Percentiles rank a stretch among this genome's conserved stretches.
phyloP scores from a whole-genome alignment of 768 basidiomycete species.

The Kwoniella sp. region DNA sequence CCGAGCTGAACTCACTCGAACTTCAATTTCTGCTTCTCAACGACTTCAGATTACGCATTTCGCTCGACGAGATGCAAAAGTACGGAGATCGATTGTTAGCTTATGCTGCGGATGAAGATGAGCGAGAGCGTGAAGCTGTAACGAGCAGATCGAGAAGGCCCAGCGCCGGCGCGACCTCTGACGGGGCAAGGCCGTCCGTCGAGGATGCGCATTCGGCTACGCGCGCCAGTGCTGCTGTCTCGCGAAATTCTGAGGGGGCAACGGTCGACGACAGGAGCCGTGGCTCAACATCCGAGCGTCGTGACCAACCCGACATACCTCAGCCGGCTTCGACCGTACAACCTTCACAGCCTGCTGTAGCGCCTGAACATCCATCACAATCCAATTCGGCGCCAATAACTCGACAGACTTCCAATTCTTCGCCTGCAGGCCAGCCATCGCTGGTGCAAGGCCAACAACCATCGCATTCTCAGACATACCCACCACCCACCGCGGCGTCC shows the following conservation, averaged over 20 bases:
- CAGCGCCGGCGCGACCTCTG: not conserved
- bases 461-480: conserved; percentile 4
- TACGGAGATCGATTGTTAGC: conserved; percentile 88
- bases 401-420: not conserved
- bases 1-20: conserved; percentile 89
- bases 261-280: not conserved
- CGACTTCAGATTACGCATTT: conserved; percentile 87
- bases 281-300: not conserved
- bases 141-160: not conserved
- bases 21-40: conserved; percentile 95
- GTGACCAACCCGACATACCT: not conserved
- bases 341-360: conserved; percentile 6
- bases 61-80: conserved; percentile 85
- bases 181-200: not conserved
- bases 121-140: conserved; percentile 4
- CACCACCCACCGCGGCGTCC: not conserved
- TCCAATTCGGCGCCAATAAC: conserved; percentile 3
- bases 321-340: not conserved
- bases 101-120: conserved; percentile 56
- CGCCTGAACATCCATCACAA: conserved; percentile 9
- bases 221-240: not conserved
- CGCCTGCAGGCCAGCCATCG: not conserved
- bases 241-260: not conserved
- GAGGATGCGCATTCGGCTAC: not conserved
- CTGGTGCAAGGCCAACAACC: not conserved